Percentiles rank a stretch among this genome's conserved stretches.
These are phyloP conservation scores for Gnomoniopsis sp. DNA, from an alignment of 2,329 filamentous ascomycete genomes.

Conservation along the genomic window DNA sequence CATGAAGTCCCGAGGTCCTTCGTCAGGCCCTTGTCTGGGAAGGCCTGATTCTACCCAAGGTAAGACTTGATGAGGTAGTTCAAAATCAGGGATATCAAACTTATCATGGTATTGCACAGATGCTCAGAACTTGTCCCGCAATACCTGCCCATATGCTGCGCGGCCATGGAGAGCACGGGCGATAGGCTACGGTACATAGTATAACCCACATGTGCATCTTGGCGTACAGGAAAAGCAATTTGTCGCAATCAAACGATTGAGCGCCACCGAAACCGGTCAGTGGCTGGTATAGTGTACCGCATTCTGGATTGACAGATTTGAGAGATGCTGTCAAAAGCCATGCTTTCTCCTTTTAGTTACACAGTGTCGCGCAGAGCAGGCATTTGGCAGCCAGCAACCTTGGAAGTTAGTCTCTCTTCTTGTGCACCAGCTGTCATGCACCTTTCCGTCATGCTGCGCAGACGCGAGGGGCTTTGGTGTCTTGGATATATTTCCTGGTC, in stretches of 20 bases:
- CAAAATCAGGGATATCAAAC: no score
- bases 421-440: not conserved
- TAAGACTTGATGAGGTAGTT: no score
- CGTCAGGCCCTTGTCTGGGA: no score
- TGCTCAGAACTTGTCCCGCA: no score
- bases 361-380: slow-evolving; percentile 8
- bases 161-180: not conserved
- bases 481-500: slow-evolving; percentile 17
- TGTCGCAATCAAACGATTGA: not conserved
- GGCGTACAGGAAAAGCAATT: not conserved
- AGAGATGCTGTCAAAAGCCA: not conserved
- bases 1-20: no score
- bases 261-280: not conserved
- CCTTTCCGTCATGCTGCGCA: not conserved
- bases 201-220: not conserved
- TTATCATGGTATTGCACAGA: no score
- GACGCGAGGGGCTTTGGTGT: slow-evolving; percentile 4
- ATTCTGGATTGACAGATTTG: not conserved
- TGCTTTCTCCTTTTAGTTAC: not conserved
- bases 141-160: no score
- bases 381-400: slow-evolving; percentile 7
- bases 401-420: not conserved
- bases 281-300: not conserved
- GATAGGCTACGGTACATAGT: no score
- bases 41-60: no score